Evolutionary conservation across 164 flowering plant species (phyloP).

Genomic region (Piper longum): DNA sequence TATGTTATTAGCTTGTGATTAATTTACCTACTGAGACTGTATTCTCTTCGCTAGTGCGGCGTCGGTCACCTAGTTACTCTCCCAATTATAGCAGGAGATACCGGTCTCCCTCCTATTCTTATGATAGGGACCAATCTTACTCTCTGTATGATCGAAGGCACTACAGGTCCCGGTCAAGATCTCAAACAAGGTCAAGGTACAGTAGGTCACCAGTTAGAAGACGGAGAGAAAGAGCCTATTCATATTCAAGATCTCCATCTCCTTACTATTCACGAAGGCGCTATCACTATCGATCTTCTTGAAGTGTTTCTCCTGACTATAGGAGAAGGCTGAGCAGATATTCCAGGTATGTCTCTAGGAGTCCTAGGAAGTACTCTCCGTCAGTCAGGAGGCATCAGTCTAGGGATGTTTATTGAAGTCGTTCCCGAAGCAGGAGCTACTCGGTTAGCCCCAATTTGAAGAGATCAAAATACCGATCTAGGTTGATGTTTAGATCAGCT

Average conservation of each 20-base stretch:
- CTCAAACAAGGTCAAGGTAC: background rate
- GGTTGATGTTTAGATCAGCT: background rate
- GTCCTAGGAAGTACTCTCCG: background rate
- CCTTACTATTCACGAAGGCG: conserved; percentile 2
- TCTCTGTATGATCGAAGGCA: background rate
- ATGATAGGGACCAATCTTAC: background rate
- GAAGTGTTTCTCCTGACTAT: background rate
- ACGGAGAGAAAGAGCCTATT: conserved; percentile 8
- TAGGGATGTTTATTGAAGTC: conserved; percentile 2
- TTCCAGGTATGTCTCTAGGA: background rate
- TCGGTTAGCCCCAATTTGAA: background rate
- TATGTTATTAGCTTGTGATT: background rate
- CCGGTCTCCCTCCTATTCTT: background rate
- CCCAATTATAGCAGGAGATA: conserved; percentile 1
- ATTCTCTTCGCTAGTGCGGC: background rate
- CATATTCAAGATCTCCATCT: conserved; percentile 2
- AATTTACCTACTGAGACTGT: background rate
- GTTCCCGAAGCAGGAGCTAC: too few species aligned
- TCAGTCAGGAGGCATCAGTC: conserved; percentile 3
- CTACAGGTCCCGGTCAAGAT: background rate
- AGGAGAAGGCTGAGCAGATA: background rate
- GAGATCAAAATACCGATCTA: background rate
- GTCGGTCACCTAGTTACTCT: conserved; percentile 13
- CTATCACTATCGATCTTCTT: background rate
- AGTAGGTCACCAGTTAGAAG: conserved; percentile 3